Conservation (phyloP, 345 rosid genomes). For the Eucalyptus cloeziana region DNA sequence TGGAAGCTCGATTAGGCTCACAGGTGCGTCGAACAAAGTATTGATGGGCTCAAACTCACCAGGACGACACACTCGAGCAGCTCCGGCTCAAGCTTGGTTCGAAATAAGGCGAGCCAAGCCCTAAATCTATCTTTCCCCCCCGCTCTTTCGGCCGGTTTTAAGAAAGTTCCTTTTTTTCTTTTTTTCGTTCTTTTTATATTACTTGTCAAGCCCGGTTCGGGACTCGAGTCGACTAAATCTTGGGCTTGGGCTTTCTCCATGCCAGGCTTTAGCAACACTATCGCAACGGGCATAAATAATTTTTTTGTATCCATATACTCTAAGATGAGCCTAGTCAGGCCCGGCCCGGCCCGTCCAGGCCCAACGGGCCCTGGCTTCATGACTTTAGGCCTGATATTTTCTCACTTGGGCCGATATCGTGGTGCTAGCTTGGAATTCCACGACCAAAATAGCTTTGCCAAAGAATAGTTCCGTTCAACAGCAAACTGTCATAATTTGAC, state of each 20-base stretch:
- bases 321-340: not conserved
- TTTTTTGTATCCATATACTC: not conserved
- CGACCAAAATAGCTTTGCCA: not conserved
- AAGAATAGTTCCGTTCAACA: not conserved
- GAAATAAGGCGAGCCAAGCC: not conserved
- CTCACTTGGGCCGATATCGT: not conserved
- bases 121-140: not conserved
- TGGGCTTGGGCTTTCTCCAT: not conserved
- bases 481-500: not conserved
- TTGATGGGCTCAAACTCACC: fast-evolving
- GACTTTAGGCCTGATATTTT: not conserved
- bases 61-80: fast-evolving
- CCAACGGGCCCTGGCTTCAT: not conserved
- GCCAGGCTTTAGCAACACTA: not conserved
- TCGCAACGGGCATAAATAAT: not conserved
- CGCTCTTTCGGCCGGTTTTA: not conserved
- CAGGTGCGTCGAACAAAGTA: not conserved
- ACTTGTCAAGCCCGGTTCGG: not conserved
- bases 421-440: not conserved
- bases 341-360: fast-evolving
- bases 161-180: not conserved
- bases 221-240: not conserved
- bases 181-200: too few species aligned
- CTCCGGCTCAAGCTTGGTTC: not conserved
- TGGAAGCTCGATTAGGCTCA: fast-evolving